Conservation (phyloP, 1,139 yeast species). For the Saccharomyces uvarum region DNA sequence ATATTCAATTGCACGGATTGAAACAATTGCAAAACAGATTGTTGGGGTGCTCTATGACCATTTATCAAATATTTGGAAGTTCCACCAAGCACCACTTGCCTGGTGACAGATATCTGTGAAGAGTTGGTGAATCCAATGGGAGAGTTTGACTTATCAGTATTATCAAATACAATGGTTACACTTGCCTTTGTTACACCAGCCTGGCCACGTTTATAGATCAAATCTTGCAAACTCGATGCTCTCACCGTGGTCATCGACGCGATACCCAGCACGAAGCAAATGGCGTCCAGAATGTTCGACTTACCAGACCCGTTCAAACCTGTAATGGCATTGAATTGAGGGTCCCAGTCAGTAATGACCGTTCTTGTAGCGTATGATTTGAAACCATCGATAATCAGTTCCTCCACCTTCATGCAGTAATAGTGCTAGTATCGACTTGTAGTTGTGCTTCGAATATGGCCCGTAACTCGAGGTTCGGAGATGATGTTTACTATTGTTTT, state of each 20-base stretch:
- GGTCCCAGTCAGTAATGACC: constrained; percentile 91
- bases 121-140: constrained; percentile 85
- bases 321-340: constrained; percentile 93
- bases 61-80: constrained; percentile 86
- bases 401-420: constrained; percentile 78
- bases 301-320: constrained; percentile 97
- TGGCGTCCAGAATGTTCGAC: constrained; percentile 90
- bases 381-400: constrained; percentile 92
- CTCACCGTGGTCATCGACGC: constrained; percentile 90
- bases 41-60: constrained; percentile 95
- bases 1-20: constrained; percentile 93
- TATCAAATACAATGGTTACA: constrained; percentile 92
- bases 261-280: constrained; percentile 95
- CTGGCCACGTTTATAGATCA: constrained; percentile 93
- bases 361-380: constrained; percentile 97
- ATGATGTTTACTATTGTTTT: not conserved
- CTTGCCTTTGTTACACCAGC: constrained; percentile 97
- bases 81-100: constrained; percentile 89
- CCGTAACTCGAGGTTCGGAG: not conserved
- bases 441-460: not conserved
- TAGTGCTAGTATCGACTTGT: not conserved
- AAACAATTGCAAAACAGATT: constrained; percentile 79
- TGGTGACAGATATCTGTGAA: constrained; percentile 78
- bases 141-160: constrained; percentile 61
- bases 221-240: constrained; percentile 86